Evolutionary conservation across 2,329 filamentous ascomycete genomes (phyloP).

Genomic region (Pezicula rhizophila): DNA sequence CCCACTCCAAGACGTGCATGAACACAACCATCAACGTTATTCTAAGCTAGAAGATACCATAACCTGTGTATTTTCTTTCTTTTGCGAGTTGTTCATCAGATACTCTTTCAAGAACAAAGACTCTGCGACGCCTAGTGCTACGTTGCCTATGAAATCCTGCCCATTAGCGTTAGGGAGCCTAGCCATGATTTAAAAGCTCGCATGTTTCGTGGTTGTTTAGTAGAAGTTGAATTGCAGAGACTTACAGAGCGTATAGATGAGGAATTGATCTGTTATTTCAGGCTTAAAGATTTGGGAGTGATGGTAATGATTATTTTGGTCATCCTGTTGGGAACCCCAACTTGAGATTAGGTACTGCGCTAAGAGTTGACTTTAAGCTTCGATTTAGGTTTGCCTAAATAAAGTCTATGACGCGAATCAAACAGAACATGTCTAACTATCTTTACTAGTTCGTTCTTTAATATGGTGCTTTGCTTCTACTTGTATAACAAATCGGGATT

Average conservation of each 20-base stretch:
- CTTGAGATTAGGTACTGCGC: too few species aligned
- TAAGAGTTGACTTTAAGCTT: too few species aligned
- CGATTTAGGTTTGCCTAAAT: too few species aligned
- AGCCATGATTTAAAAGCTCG: constrained; percentile 10
- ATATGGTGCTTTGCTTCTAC: too few species aligned
- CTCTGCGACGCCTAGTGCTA: constrained; percentile 7
- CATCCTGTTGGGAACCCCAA: too few species aligned
- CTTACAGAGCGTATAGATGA: constrained; percentile 9
- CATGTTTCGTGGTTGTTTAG: constrained; percentile 11
- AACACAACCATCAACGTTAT: constrained; percentile 8
- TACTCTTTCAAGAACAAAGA: constrained; percentile 8
- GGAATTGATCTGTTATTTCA: constrained; percentile 11
- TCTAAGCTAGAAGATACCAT: constrained; percentile 7
- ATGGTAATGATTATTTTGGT: constrained; percentile 3
- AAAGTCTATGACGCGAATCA: too few species aligned
- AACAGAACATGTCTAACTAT: too few species aligned
- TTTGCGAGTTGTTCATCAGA: constrained; percentile 9
- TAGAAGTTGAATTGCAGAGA: constrained; percentile 7
- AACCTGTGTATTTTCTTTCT: constrained; percentile 9
- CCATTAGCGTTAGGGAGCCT: constrained; percentile 10
- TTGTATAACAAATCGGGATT: too few species aligned
- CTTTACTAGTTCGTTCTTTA: too few species aligned
- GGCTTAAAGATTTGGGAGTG: constrained; percentile 10
- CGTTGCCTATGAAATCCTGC: constrained; percentile 11
- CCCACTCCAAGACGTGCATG: constrained; percentile 8